Percentiles rank a stretch among this genome's conserved stretches.
These are phyloP conservation scores for Exserohilum rostratum DNA, from an alignment of 2,329 filamentous ascomycete genomes.

Conservation along the genomic window DNA sequence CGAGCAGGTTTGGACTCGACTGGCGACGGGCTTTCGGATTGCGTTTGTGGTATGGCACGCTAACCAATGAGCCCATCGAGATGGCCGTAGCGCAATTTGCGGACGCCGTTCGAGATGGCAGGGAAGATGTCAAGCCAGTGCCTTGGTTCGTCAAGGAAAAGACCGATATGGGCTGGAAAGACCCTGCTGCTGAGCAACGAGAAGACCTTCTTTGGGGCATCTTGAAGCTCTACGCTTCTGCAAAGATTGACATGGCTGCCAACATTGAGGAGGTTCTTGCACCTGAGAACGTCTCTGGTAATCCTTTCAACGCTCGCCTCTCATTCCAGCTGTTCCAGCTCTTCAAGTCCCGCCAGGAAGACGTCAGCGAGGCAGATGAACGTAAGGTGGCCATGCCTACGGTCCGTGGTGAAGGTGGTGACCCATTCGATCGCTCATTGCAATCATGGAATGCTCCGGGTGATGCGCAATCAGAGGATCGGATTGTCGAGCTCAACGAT, in stretches of 20 bases:
- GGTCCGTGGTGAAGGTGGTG: conserved; percentile 23
- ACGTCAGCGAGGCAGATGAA: conserved; percentile 30
- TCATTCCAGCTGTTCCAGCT: conserved; percentile 82
- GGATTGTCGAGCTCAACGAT: conserved; percentile 64
- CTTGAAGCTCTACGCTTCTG: conserved; percentile 76
- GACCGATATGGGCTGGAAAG: conserved; percentile 65
- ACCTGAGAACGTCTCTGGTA: conserved; percentile 77
- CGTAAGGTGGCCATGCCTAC: conserved; percentile 43
- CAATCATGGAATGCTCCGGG: conserved; percentile 38
- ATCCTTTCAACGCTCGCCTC: conserved; percentile 75
- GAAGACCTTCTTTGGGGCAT: conserved; percentile 89
- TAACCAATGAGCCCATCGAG: conserved; percentile 70
- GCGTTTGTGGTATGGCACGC: conserved; percentile 84
- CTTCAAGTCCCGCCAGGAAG: conserved; percentile 44
- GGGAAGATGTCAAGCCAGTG: conserved; percentile 71
- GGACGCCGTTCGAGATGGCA: conserved; percentile 72
- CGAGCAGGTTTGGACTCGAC: conserved; percentile 81
- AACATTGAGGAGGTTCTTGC: conserved; percentile 72
- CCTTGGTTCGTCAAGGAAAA: conserved; percentile 72
- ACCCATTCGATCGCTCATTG: conserved; percentile 29
- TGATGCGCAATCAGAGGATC: conserved; percentile 60
- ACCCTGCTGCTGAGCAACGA: conserved; percentile 62
- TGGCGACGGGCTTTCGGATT: conserved; percentile 95
- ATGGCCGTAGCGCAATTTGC: conserved; percentile 75
- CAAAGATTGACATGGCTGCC: conserved; percentile 52